Percentiles rank a stretch among this genome's conserved stretches.
Evolutionary conservation across 192 early-diverging fungal genomes (phyloP).

Genomic region (Martensiomyces pterosporus): DNA sequence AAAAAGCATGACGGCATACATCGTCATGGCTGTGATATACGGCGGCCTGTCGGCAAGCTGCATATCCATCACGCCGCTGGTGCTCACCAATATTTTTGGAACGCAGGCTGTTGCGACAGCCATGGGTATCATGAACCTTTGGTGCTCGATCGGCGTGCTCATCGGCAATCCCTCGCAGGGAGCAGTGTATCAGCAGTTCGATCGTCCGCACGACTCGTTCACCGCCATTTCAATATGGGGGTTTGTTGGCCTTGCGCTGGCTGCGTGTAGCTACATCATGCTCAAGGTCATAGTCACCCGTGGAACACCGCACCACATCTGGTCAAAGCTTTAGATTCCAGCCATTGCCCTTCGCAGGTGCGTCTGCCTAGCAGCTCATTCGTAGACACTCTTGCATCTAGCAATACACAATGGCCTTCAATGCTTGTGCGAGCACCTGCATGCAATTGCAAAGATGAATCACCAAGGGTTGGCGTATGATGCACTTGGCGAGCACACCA

Average conservation of each 20-base stretch:
- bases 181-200: constrained; percentile 35
- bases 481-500: no score
- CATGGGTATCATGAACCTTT: constrained; percentile 37
- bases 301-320: constrained; percentile 5
- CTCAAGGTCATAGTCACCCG: constrained; percentile 18
- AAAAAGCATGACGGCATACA: constrained; percentile 35
- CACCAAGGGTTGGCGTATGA: no score
- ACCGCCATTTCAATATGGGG: constrained; percentile 33
- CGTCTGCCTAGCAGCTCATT: no score
- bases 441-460: no score
- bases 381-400: no score
- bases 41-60: constrained; percentile 31
- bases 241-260: constrained; percentile 14
- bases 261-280: constrained; percentile 21
- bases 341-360: no score
- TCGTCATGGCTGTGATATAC: constrained; percentile 25
- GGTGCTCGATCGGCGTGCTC: constrained; percentile 33
- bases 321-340: constrained; percentile 24
- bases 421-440: no score
- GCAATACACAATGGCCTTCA: no score
- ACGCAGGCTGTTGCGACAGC: constrained; percentile 28
- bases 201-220: constrained; percentile 25
- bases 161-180: constrained; percentile 42
- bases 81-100: constrained; percentile 31
- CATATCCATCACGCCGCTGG: constrained; percentile 30